Conservation (phyloP, 2,329 filamentous ascomycete genomes). For the Colletotrichum sidae region DNA sequence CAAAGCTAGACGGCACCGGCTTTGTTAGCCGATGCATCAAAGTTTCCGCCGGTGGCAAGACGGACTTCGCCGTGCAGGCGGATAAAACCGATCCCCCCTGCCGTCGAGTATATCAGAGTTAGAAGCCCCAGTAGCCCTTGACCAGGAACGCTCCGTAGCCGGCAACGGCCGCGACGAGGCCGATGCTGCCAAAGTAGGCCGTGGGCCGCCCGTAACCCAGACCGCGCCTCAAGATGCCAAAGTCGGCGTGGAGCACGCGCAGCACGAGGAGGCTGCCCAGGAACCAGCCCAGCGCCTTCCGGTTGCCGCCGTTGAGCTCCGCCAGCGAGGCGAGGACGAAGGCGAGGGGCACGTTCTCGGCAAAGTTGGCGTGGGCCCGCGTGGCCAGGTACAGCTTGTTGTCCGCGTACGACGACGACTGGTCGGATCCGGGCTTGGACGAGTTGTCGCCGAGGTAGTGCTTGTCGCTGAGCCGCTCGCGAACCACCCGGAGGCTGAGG, state of each 20-base stretch:
- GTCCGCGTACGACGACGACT: neutral
- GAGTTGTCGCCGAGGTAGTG: conserved; percentile 27
- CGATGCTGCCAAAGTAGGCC: conserved; percentile 22
- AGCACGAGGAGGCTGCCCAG: conserved; percentile 15
- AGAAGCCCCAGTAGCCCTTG: conserved; percentile 28
- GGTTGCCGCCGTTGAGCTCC: conserved; percentile 27
- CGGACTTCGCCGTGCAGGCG: no score
- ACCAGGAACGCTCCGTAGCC: conserved; percentile 21
- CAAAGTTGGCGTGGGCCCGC: conserved; percentile 23
- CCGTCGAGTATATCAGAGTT: neutral
- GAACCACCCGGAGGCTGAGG: conserved; percentile 24
- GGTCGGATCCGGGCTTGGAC: conserved; percentile 2
- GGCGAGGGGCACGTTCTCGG: conserved; percentile 20
- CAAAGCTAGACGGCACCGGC: no score
- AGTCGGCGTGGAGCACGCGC: conserved; percentile 22
- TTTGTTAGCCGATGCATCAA: no score
- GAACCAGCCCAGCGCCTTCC: conserved; percentile 15
- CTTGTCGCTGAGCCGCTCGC: conserved; percentile 12
- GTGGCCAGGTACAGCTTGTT: conserved; percentile 18
- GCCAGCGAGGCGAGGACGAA: conserved; percentile 8
- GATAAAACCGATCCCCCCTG: no score
- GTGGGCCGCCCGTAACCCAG: conserved; percentile 4
- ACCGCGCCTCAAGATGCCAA: conserved; percentile 17
- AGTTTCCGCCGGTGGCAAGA: no score
- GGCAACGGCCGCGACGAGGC: conserved; percentile 8